A percentile compares a stretch with the other conserved stretches of the same genome.
phyloP scores from a whole-genome alignment of 345 rosid genomes.

The Populus pruinosa region DNA sequence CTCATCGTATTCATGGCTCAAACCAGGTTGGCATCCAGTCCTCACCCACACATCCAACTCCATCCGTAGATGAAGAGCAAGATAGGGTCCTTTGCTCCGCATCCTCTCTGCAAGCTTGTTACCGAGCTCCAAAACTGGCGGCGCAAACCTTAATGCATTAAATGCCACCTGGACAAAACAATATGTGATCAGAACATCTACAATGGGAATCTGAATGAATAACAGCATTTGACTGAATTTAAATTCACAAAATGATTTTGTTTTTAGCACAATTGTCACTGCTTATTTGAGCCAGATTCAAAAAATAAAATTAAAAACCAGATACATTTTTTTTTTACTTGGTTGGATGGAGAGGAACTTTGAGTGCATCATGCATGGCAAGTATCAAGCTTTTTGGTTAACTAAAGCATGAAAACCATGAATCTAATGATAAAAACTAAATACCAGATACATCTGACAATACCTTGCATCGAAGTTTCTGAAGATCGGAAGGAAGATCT shows the following conservation, averaged over 20 bases:
- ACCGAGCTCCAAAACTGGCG: conserved; percentile 66
- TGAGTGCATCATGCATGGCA: background rate
- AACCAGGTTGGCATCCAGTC: conserved; percentile 91
- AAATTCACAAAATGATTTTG: background rate
- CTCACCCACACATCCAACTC: conserved; percentile 98
- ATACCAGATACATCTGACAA: background rate
- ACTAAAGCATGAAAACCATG: background rate
- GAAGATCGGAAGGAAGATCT: conserved; percentile 91
- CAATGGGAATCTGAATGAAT: background rate
- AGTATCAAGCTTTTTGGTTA: no score
- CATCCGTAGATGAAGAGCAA: conserved; percentile 83
- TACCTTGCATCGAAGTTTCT: conserved; percentile 95
- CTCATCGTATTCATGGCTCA: conserved; percentile 68
- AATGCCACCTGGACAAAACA: conserved; percentile 66
- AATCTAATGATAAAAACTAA: background rate
- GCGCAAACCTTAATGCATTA: conserved; percentile 71
- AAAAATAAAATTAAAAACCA: no score
- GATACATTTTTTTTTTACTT: no score
- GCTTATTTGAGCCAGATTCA: no score
- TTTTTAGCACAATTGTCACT: background rate
- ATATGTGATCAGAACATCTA: background rate
- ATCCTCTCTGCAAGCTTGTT: conserved; percentile 77
- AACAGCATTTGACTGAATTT: background rate
- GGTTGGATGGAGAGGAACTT: no score
- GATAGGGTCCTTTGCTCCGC: conserved; percentile 77